Conservation (phyloP, 1,284 basidiomycete species). For the Macrocybe sp. region DNA sequence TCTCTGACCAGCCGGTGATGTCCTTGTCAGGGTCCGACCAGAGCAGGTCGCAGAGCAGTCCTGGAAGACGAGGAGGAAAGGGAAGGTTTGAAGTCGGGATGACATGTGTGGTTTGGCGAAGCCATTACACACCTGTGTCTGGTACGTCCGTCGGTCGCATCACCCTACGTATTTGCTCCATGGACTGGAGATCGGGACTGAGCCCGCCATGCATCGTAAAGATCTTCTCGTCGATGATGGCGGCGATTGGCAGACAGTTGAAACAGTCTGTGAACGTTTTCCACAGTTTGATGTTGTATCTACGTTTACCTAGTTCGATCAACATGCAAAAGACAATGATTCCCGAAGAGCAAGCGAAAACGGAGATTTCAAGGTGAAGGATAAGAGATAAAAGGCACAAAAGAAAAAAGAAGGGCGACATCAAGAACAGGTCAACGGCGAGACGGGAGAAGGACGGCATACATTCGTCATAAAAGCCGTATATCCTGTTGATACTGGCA, state of each 20-base stretch:
- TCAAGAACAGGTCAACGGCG: conserved; percentile 1
- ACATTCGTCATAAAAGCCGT: conserved; percentile 98
- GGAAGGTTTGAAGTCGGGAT: conserved; percentile 9
- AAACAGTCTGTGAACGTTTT: conserved; percentile 98
- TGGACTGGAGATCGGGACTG: conserved; percentile 96
- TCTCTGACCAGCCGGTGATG: conserved; percentile 99
- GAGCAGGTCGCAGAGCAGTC: conserved; percentile 92
- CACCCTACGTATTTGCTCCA: conserved; percentile 99
- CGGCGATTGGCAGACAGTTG: conserved; percentile 93
- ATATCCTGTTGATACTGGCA: conserved; percentile 93
- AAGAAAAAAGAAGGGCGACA: neutral
- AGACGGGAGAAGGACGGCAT: conserved; percentile 26
- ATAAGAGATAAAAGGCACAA: neutral
- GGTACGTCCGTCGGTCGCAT: conserved; percentile 99
- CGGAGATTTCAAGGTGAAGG: no score
- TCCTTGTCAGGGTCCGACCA: conserved; percentile 99
- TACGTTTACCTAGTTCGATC: conserved; percentile 74
- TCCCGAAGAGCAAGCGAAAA: neutral
- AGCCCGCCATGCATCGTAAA: conserved; percentile 93
- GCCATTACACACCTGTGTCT: conserved; percentile 71
- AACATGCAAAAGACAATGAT: conserved; percentile 1
- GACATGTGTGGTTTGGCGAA: neutral
- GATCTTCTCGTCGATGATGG: conserved; percentile 97
- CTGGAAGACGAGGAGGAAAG: conserved; percentile 29
- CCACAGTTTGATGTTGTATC: conserved; percentile 98